Base-by-base conservation (phyloP, 345 rosid species). In the Eucalyptus globulus region DNA sequence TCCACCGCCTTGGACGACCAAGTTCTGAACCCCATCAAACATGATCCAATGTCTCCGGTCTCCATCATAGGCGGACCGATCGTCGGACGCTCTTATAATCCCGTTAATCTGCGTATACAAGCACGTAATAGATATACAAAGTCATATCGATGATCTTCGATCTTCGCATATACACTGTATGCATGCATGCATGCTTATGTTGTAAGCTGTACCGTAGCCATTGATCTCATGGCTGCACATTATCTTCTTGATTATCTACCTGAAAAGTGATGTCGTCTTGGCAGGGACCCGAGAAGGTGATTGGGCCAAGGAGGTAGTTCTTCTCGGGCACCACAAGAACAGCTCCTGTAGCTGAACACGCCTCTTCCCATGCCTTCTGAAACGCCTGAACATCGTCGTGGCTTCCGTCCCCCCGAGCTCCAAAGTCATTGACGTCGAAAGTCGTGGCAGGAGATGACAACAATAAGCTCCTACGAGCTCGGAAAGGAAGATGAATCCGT, bases 221-320 rank as follows among this genome's bases (percentile, higher is more conserved):
- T 2, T n/a, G 76, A 65, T 65, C 76, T 65, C 37, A 4, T n/a
- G 40, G 13, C 83, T 37, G 47, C 83, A 37, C 47, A 21, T 40
- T 21, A 76, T 76, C 29, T 40, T 40, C 27, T 76, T 40, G 27
- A 45, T 92, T 43, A 89, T 47, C 45, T 90, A 96, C 98, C 98
- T 90, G 93, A 43, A 96, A 56, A n/a, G 91, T 93, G 51, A 95
- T 90, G 49, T 53, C n/a, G 21, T 95, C 93, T 49, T 88, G 91
- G 95, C 99, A 97, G 17, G 99, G 98, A 89, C 99, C 99, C 15
- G 92, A 26, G 89, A 97, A 96, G 80, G 76, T 89, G 76, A 93
- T 49, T 17, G 95, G 94, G 88, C 91, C 93, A 5, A 96, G 91
- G 29, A 72, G 91, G 86, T 97, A 96, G n/a, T 56, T 91, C 15